These are phyloP conservation scores for Coniochaeta prunicola DNA, from an alignment of 2,329 filamentous ascomycete genomes.

Conservation along the genomic window DNA sequence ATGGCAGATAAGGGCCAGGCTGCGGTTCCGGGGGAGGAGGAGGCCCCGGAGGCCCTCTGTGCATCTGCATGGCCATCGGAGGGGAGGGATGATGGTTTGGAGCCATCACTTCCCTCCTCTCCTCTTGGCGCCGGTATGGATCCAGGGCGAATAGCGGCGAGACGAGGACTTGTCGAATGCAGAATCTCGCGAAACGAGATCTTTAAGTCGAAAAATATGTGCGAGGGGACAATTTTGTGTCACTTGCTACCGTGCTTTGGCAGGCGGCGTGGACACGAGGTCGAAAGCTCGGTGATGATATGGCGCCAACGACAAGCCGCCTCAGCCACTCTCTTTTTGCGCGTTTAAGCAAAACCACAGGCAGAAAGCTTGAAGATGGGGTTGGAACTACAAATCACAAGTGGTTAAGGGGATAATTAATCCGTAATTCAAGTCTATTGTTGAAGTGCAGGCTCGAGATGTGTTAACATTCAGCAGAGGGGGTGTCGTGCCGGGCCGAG, in stretches of 20 bases:
- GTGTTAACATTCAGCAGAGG: not conserved
- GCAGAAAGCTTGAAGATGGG: not conserved
- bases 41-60: constrained; percentile 54
- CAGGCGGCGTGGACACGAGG: not conserved
- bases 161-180: not conserved
- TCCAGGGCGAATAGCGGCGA: not conserved
- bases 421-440: not conserved
- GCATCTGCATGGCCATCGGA: constrained; percentile 65
- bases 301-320: not conserved
- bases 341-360: not conserved
- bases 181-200: not conserved
- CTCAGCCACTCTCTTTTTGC: not conserved
- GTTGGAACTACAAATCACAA: not conserved
- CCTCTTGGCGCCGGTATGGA: constrained; percentile 3
- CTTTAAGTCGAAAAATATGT: not conserved
- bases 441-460: not conserved
- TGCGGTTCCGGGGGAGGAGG: constrained; percentile 51
- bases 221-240: not conserved
- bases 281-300: not conserved
- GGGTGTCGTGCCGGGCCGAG: not conserved
- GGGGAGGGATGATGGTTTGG: constrained; percentile 74
- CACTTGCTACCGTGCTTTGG: not conserved
- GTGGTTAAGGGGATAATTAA: not conserved
- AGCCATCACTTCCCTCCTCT: constrained; percentile 2
- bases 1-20: constrained; percentile 52